Base-by-base conservation (phyloP, 2,329 filamentous ascomycete genomes). In the Xylariales sp. region DNA sequence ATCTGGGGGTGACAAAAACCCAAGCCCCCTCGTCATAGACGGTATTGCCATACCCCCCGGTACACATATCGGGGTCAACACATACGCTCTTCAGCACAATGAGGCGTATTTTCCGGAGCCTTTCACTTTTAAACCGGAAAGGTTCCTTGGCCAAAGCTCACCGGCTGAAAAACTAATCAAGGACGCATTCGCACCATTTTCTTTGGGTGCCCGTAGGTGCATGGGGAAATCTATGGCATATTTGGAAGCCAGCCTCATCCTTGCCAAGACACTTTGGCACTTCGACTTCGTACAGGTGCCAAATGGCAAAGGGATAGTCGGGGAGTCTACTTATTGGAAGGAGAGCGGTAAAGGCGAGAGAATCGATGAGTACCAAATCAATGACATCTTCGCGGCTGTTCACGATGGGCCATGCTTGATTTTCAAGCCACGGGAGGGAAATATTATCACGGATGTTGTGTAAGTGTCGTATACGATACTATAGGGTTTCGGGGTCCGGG, bases 41-140 rank as follows among this genome's bases (percentile, higher is more conserved):
- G 62, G 62, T 5, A 30, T 48, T 6, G 23, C 46, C 1, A 55
- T 68, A 10, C 65, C 65, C 16, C 6, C 52, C 0, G 65, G 62
- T 2, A 64, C 62, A 10, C 56, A 64, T 5, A 16, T 68, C 4
- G 62, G 65, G 1, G 65, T 68, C n/a, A 65, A 62, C 43, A 53
- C 41, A 6, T 68, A 68, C 36, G 16, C 61, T 14, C 56, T 68
- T 9, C 50, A 62, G 16, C 65, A 65, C 45, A 68, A 68, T 18
- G 52, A 60, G 14, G 43, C 16, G 3, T 60, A 60, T 36, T 68
- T 68, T 32, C 65, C 55, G 1, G n/a, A 60, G 10, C 55, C 65
- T 0, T 68, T 68, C 10, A 30, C 39, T 4, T 68, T 56, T 23
- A 64, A 41, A 49, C 61, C 54, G 16, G 65, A 67, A 14, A 34